A percentile compares a stretch with the other conserved stretches of the same genome.
Evolutionary conservation across 352 stramenopile species (phyloP).

Genomic region (Phytophthora meadii): DNA sequence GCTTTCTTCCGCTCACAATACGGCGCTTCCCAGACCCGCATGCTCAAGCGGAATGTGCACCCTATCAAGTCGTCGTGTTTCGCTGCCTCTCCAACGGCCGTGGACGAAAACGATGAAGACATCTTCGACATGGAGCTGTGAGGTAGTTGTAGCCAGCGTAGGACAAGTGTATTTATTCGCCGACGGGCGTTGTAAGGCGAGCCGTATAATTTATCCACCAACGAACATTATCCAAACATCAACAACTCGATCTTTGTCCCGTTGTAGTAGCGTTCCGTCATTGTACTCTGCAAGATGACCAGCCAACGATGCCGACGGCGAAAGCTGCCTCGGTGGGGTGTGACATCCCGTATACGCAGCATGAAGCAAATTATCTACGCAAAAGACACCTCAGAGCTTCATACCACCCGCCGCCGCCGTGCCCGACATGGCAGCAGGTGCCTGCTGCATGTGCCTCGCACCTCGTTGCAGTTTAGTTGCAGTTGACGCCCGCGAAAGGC

Average conservation of each 20-base stretch:
- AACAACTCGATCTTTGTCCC: conserved; percentile 22
- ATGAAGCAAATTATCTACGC: no score
- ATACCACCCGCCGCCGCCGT: neutral
- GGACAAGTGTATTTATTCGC: conserved; percentile 46
- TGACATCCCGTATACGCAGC: no score
- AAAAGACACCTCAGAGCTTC: no score
- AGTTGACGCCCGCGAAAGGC: conserved; percentile 18
- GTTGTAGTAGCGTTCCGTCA: conserved; percentile 14
- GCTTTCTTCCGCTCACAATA: conserved; percentile 72
- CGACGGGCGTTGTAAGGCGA: conserved; percentile 1
- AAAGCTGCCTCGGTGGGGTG: neutral
- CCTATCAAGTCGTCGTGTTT: neutral
- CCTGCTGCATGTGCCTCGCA: neutral
- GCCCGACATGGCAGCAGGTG: neutral
- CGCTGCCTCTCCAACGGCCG: conserved; percentile 10
- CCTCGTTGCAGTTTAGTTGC: conserved; percentile 27
- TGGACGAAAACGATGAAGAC: conserved; percentile 51
- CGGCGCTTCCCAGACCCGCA: conserved; percentile 14
- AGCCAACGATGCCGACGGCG: conserved; percentile 2
- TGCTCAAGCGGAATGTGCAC: conserved; percentile 18
- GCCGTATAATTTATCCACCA: conserved; percentile 35
- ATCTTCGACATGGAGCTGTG: conserved; percentile 83
- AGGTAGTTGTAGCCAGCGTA: conserved; percentile 3
- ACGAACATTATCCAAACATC: conserved; percentile 17
- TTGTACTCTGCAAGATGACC: conserved; percentile 4